Base-by-base conservation (phyloP, 2,329 filamentous ascomycete species). In the Periconia macrospinosa region DNA sequence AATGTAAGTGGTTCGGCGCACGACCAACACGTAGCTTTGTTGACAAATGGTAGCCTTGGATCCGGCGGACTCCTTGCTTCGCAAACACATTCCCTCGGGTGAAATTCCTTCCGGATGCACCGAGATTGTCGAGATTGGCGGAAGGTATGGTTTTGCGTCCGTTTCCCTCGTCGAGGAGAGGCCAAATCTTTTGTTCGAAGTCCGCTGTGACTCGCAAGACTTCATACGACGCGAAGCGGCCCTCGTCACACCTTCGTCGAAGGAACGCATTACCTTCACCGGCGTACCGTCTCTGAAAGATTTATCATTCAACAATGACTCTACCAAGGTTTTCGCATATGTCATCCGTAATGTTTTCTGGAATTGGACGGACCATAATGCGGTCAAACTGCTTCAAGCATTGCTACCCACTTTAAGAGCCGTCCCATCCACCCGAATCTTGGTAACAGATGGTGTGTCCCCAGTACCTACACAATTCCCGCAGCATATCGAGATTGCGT, bases 291-390 rank as follows among this genome's bases (percentile, higher is more conserved):
- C 49, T 41, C 23, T 51, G 17, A 15, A 8, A 23, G 41, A 46
- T 47, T 30, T 14, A 42, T 30, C 23, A 27, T n/a, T 19, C 17
- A 15, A 42, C 10, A 35, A 43, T n/a, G 18, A 17, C 30, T 33
- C 30, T 11, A 41, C 43, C 13, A 52, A 19, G 15, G 37, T 41
- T 18, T 23, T 47, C 33, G 35, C 30, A 13, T 52, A 41, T 41
- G 18, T 52, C 40, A 18, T 52, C 35, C 50, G 50, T 44, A 52
- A 42, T 37, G 43, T 52, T 17, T 30, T 52, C 23, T 52, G 50
- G 50, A 47, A 52, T 27, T 41, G 30, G 50, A 27, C 50, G 15
- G 44, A 52, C 37, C 20, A 42, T 17, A 30, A 41, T 41, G 50
- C 20, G 7, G 27, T 42, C 17, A 27, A 41, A 43, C 44, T 52